A percentile compares a stretch with the other conserved stretches of the same genome.
Evolutionary conservation across 2,329 filamentous ascomycete species (phyloP).

Genomic region (Phaeosphaeriaceae sp.): DNA sequence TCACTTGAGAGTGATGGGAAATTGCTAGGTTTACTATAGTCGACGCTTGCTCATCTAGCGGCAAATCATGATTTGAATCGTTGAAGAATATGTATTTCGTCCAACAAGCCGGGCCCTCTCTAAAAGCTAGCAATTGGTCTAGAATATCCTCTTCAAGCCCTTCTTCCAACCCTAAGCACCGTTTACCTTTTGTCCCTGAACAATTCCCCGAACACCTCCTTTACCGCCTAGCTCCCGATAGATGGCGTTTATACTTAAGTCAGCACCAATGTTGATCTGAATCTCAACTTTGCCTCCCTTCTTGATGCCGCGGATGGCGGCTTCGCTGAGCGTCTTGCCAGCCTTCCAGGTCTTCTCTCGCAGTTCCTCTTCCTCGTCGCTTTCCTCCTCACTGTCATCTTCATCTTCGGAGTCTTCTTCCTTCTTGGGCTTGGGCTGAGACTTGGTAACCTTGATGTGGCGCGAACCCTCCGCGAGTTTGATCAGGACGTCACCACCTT

Average conservation of each 20-base stretch:
- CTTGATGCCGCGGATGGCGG: slow-evolving; percentile 81
- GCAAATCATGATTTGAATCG: too few species aligned
- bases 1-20: slow-evolving; percentile 25
- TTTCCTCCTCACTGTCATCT: slow-evolving; percentile 64
- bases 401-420: slow-evolving; percentile 66
- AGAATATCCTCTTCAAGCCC: too few species aligned
- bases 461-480: slow-evolving; percentile 86
- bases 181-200: slow-evolving; percentile 38
- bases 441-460: slow-evolving; percentile 92
- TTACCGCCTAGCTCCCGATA: slow-evolving; percentile 86
- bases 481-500: slow-evolving; percentile 86
- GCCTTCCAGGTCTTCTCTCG: slow-evolving; percentile 94
- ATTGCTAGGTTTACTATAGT: slow-evolving; percentile 24
- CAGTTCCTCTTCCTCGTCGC: slow-evolving; percentile 81
- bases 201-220: slow-evolving; percentile 62
- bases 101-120: too few species aligned
- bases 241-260: slow-evolving; percentile 80
- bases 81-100: too few species aligned
- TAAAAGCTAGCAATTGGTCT: too few species aligned
- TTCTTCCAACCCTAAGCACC: slow-evolving; percentile 26
- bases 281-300: slow-evolving; percentile 92
- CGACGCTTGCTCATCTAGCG: too few species aligned
- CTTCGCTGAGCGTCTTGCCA: slow-evolving; percentile 81
- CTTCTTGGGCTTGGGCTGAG: slow-evolving; percentile 76
- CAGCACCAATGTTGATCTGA: slow-evolving; percentile 83